phyloP scores from a whole-genome alignment of 768 basidiomycete species.

The Naganishia vishniacii region DNA sequence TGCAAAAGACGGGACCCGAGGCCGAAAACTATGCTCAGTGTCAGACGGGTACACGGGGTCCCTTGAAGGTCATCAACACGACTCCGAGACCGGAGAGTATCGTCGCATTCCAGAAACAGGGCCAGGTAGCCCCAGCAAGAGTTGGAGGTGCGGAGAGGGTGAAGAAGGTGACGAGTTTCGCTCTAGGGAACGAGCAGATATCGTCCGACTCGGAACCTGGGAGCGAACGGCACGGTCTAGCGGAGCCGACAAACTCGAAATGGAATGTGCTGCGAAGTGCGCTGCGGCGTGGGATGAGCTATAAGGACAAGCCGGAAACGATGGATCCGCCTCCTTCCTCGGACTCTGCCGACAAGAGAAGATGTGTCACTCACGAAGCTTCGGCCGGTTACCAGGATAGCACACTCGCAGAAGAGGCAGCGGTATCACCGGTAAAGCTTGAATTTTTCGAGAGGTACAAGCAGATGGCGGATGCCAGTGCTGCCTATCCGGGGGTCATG shows the following conservation, averaged over 20 bases:
- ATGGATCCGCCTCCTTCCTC: not conserved
- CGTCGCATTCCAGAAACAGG: not conserved
- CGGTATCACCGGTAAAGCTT: conserved; percentile 15
- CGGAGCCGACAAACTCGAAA: too few relatives aligned
- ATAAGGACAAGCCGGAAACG: not conserved
- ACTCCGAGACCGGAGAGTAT: conserved; percentile 13
- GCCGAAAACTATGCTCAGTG: conserved; percentile 1
- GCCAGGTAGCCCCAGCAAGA: not conserved
- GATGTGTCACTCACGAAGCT: not conserved
- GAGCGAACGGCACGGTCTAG: too few relatives aligned
- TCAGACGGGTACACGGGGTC: conserved; percentile 1
- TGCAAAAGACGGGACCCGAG: not conserved
- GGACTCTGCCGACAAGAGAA: not conserved
- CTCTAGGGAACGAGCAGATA: not conserved
- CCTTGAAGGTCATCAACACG: conserved; percentile 8
- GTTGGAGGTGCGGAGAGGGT: not conserved
- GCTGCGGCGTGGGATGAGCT: not conserved
- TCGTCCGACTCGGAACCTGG: too few relatives aligned
- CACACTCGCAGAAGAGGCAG: not conserved
- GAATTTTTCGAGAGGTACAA: conserved; percentile 41
- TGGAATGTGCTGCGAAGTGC: conserved; percentile 12
- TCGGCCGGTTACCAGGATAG: not conserved
- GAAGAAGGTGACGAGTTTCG: conserved; percentile 8
- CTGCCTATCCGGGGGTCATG: conserved; percentile 23
- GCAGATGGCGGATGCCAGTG: conserved; percentile 27